Percentiles rank a stretch among this genome's conserved stretches.
Evolutionary conservation across 2,329 filamentous ascomycete species (phyloP).

Genomic region (Stromatinia cepivora): DNA sequence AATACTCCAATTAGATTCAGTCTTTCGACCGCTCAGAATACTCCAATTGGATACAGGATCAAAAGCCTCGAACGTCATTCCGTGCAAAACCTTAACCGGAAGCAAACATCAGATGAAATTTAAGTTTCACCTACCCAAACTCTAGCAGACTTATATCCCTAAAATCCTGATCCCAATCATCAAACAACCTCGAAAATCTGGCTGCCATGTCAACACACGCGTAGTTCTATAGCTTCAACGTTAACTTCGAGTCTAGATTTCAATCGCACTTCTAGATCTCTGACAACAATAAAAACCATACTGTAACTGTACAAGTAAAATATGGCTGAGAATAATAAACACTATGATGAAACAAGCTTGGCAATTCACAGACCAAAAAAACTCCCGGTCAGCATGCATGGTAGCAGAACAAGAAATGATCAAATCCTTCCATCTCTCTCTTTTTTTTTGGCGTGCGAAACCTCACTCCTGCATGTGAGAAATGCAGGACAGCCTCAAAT

Average conservation of each 20-base stretch:
- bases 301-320: neutral
- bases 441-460: too few species aligned
- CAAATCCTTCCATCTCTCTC: neutral
- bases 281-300: neutral
- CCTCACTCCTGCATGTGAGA: neutral
- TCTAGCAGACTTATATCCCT: constrained; percentile 20
- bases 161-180: constrained; percentile 23
- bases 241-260: neutral
- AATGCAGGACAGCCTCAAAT: neutral
- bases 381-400: neutral
- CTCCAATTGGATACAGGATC: too few species aligned
- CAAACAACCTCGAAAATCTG: constrained; percentile 25
- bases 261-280: neutral
- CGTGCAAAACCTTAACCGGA: too few species aligned
- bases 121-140: constrained; percentile 10
- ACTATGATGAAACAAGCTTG: neutral
- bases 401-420: neutral
- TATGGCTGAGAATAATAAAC: neutral
- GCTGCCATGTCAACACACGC: constrained; percentile 5
- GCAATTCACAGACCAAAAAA: neutral
- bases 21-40: too few species aligned
- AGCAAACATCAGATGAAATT: neutral
- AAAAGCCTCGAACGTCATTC: too few species aligned
- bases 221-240: neutral
- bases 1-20: too few species aligned